Conservation (phyloP, 2,329 filamentous ascomycete species). For the Diaporthe velutina region DNA sequence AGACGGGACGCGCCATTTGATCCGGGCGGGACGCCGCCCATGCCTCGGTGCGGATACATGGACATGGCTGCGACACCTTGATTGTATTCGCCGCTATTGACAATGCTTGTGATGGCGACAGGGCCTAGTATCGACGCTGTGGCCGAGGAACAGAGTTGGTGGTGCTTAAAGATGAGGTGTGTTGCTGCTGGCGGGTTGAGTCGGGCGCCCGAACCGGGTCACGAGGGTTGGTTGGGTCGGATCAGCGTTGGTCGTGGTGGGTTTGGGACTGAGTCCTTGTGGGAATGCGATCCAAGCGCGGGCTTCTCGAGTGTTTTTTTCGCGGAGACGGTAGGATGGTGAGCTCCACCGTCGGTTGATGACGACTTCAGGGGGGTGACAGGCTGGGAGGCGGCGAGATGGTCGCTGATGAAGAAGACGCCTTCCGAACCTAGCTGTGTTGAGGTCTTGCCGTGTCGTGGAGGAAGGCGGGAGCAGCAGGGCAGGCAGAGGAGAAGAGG, state of each 20-base stretch:
- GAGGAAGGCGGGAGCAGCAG: slow-evolving; percentile 29
- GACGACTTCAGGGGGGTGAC: background rate
- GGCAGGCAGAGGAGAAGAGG: slow-evolving; percentile 24
- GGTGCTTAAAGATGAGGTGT: background rate
- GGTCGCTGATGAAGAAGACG: slow-evolving; percentile 1
- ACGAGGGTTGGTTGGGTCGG: slow-evolving; percentile 5
- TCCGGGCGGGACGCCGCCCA: slow-evolving; percentile 76
- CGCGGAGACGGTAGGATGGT: background rate
- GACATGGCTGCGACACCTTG: slow-evolving; percentile 60
- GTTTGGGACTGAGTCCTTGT: background rate
- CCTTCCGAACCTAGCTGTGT: background rate
- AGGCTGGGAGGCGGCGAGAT: slow-evolving; percentile 10
- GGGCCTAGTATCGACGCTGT: background rate
- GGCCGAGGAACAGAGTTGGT: background rate
- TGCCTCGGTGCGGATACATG: slow-evolving; percentile 93
- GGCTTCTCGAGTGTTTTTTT: slow-evolving; percentile 19
- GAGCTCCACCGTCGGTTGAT: slow-evolving; percentile 3
- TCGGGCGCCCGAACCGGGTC: background rate
- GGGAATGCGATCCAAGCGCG: slow-evolving; percentile 24
- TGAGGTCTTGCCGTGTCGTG: slow-evolving; percentile 20
- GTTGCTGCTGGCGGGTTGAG: background rate
- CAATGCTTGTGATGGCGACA: background rate
- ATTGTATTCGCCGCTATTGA: slow-evolving; percentile 1
- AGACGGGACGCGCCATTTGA: slow-evolving; percentile 72
- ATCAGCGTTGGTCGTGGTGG: slow-evolving; percentile 13